These are phyloP conservation scores for Teratosphaeria nubilosa DNA, from an alignment of 2,329 filamentous ascomycete species.

Conservation along the genomic window DNA sequence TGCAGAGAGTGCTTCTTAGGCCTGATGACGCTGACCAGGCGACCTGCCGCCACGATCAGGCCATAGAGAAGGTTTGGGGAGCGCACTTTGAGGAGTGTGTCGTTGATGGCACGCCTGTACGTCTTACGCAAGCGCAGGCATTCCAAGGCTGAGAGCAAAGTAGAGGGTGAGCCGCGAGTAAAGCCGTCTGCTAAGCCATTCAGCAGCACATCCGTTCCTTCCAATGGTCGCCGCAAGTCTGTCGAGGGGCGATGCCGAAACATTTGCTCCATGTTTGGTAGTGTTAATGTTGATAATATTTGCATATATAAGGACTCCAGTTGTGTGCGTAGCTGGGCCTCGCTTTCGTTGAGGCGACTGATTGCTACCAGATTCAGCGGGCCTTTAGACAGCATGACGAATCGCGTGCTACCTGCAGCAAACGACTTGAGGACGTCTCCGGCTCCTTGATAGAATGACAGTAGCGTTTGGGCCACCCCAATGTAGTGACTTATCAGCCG, in stretches of 20 bases:
- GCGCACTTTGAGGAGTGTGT: constrained; percentile 68
- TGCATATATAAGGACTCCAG: constrained; percentile 96
- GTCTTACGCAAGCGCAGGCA: constrained; percentile 87
- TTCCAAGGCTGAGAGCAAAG: constrained; percentile 79
- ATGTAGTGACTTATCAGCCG: constrained; percentile 87
- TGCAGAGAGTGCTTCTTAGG: constrained; percentile 93
- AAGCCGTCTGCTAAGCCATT: constrained; percentile 92
- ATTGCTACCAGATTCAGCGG: constrained; percentile 90
- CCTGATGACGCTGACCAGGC: constrained; percentile 86
- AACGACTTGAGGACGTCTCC: constrained; percentile 73
- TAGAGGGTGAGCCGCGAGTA: constrained; percentile 81
- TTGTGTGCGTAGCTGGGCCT: constrained; percentile 74
- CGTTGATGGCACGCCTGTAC: constrained; percentile 77
- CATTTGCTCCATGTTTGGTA: constrained; percentile 75
- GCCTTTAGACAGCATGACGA: constrained; percentile 75
- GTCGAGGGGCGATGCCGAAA: constrained; percentile 89
- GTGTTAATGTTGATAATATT: constrained; percentile 85
- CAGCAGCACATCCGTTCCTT: constrained; percentile 83
- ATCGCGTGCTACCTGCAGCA: constrained; percentile 74
- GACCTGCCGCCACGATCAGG: constrained; percentile 81
- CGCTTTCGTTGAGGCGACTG: constrained; percentile 84
- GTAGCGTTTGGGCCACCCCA: constrained; percentile 91
- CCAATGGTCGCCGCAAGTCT: constrained; percentile 76
- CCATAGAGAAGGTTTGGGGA: constrained; percentile 79
- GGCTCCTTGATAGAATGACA: constrained; percentile 84